phyloP scores from a whole-genome alignment of 495 filamentous ascomycete species.

The Recurvomyces mirabilis region DNA sequence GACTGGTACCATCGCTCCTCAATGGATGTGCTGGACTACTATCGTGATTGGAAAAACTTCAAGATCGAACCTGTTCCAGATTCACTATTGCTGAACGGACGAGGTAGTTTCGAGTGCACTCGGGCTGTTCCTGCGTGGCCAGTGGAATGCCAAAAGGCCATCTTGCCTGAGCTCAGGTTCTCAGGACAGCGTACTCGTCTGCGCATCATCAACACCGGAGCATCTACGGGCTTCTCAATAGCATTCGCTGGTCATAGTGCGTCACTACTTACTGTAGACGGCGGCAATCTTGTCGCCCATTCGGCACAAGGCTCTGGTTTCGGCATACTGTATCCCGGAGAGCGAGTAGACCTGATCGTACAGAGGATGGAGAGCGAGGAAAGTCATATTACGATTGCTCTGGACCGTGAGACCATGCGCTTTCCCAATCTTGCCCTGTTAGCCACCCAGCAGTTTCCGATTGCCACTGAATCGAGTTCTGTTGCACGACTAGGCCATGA shows the following conservation, averaged over 20 bases:
- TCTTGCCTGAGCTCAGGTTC: not conserved
- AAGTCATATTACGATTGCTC: conserved; percentile 22
- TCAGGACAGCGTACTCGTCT: not conserved
- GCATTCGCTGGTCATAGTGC: not conserved
- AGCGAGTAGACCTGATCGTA: conserved; percentile 38
- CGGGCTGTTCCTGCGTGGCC: conserved; percentile 40
- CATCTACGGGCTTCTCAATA: not conserved
- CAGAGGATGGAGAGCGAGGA: not conserved
- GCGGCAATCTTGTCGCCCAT: conserved; percentile 29
- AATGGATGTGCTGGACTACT: conserved; percentile 37
- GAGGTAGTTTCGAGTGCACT: conserved; percentile 38
- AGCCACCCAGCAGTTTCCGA: conserved; percentile 35
- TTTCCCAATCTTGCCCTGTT: conserved; percentile 37
- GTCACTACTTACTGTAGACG: conserved; percentile 33
- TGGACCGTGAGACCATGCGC: conserved; percentile 40
- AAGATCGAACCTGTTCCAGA: conserved; percentile 46
- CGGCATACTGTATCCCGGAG: conserved; percentile 41
- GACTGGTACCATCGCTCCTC: conserved; percentile 41
- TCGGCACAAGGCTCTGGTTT: conserved; percentile 25
- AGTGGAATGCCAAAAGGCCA: conserved; percentile 30
- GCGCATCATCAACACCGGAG: not conserved
- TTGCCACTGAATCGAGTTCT: conserved; percentile 17
- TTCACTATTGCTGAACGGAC: conserved; percentile 41
- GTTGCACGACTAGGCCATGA: too few species aligned
- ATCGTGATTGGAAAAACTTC: conserved; percentile 34